Evolutionary conservation across 2,329 filamentous ascomycete species (phyloP).

Genomic region (Penicillium italicum): DNA sequence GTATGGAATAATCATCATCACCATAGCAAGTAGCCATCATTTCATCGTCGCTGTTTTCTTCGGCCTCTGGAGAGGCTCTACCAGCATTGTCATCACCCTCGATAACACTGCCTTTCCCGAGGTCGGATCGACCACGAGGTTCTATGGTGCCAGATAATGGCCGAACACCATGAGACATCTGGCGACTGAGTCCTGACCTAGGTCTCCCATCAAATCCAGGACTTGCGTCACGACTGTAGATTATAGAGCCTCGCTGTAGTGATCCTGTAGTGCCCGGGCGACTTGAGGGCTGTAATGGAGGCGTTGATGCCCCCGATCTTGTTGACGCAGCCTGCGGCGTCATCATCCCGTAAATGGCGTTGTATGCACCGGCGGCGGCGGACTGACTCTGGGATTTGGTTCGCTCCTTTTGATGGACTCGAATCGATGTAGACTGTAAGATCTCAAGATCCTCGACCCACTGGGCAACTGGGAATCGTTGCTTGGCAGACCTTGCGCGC

Average conservation of each 20-base stretch:
- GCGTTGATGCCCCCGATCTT: slow-evolving; percentile 25
- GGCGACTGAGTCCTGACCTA: slow-evolving; percentile 34
- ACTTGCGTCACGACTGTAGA: slow-evolving; percentile 40
- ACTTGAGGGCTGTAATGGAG: slow-evolving; percentile 35
- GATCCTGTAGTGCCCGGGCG: slow-evolving; percentile 35
- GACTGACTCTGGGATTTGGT: slow-evolving; percentile 31
- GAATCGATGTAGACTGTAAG: slow-evolving; percentile 59
- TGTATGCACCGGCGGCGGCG: slow-evolving; percentile 39
- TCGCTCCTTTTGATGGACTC: slow-evolving; percentile 50
- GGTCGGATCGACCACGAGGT: slow-evolving; percentile 28
- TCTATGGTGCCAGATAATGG: slow-evolving; percentile 40
- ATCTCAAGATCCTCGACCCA: slow-evolving; percentile 64
- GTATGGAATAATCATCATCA: slow-evolving; percentile 41
- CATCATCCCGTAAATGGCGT: slow-evolving; percentile 41
- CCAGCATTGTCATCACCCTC: slow-evolving; percentile 31
- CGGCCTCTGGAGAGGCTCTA: slow-evolving; percentile 30
- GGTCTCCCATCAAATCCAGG: slow-evolving; percentile 31
- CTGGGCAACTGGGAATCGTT: slow-evolving; percentile 64
- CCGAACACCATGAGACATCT: slow-evolving; percentile 40
- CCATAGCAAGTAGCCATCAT: slow-evolving; percentile 35
- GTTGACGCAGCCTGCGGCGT: slow-evolving; percentile 23
- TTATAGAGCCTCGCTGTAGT: slow-evolving; percentile 38
- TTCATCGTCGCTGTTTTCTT: slow-evolving; percentile 39
- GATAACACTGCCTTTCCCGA: slow-evolving; percentile 23
- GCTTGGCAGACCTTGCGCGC: slow-evolving; percentile 62